Evolutionary conservation across 148 eudicot species (phyloP), one percentile per base, ranked within the genome.

Genomic region (Heliamphora exappendiculata): DNA sequence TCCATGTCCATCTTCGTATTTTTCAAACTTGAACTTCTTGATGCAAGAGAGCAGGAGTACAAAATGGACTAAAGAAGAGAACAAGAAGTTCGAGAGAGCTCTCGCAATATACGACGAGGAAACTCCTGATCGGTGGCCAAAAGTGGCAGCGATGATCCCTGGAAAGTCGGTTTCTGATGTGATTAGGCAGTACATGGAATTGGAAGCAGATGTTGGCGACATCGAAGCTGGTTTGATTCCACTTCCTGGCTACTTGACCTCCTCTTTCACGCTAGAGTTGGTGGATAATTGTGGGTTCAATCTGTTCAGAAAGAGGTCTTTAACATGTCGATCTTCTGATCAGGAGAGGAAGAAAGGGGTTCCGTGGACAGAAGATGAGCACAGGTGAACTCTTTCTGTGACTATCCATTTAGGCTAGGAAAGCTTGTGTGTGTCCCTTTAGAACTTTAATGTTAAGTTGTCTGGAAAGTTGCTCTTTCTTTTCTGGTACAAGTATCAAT

Each of bases 281-380:
- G 83, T 83, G 72, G 87, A 85, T 51, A 70, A 81, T 78, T 39
- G 51, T 4, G 85, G 78, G 1, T 86, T 85, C 59, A 84, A 89
- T 63, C 62, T 14, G 33, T 83, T 78, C 20, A 78, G 82, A 34
- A 88, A 85, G 65, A 83, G 87, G 60, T 64, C 83, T 70, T 31
- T 73, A 17, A 26, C 82, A 60, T 42, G 79, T 62, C 81, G 94
- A 75, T 70, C 85, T 72, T 77, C 45, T 78, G 97, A 92, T 19
- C 94, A 91, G 9, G 98, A 95, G 66, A 89, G 96, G 75, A 91
- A 88, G 64, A 95, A 95, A 82, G 99, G 99, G 24, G 85, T 95
- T 5, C 97, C 99, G 22, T 95, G 99, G 99, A 95, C 99, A 49
- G 93, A 92, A 76, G 97, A 91, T 42, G 97, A 95, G 72, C 99